Evolutionary conservation across 176 grass and related monocot species (phyloP).

Genomic region (Eleusine indica): DNA sequence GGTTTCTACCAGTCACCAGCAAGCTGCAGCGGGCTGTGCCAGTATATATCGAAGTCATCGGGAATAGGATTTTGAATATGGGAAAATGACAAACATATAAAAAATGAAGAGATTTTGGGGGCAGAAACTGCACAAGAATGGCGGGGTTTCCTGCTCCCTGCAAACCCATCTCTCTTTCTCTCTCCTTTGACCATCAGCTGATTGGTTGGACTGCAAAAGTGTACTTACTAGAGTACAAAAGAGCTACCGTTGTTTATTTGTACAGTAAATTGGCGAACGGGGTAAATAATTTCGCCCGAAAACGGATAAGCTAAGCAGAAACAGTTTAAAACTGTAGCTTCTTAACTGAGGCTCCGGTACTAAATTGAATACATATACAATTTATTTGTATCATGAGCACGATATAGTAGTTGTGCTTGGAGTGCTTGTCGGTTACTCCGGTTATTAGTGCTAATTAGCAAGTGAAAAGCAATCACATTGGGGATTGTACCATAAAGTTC

Average conservation of each 20-base stretch:
- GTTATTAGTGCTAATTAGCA: background rate
- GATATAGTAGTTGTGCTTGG: background rate
- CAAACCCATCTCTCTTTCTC: background rate
- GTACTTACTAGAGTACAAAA: slow-evolving; percentile 15
- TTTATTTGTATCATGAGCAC: background rate
- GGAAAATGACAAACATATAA: background rate
- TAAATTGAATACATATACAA: background rate
- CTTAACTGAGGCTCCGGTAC: background rate
- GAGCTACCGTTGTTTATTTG: background rate
- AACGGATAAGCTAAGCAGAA: background rate
- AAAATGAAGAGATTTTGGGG: background rate
- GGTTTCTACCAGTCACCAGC: slow-evolving; percentile 39
- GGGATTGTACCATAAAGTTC: background rate
- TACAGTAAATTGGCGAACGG: background rate
- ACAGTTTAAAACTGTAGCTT: background rate
- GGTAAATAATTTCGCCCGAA: background rate
- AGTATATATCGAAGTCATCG: slow-evolving; percentile 32
- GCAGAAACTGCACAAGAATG: slow-evolving; percentile 21
- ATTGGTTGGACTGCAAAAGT: slow-evolving; percentile 65
- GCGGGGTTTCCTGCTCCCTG: slow-evolving; percentile 11
- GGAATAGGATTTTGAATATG: slow-evolving; percentile 6
- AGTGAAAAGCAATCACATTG: slow-evolving; percentile 12
- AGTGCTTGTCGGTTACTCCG: background rate
- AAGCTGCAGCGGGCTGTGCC: slow-evolving; percentile 3
- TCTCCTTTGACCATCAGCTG: slow-evolving; percentile 57